A percentile compares a stretch with the other conserved stretches of the same genome.
Conservation (phyloP, 805 yeast species). For the Starmerella lactis-condensi region DNA sequence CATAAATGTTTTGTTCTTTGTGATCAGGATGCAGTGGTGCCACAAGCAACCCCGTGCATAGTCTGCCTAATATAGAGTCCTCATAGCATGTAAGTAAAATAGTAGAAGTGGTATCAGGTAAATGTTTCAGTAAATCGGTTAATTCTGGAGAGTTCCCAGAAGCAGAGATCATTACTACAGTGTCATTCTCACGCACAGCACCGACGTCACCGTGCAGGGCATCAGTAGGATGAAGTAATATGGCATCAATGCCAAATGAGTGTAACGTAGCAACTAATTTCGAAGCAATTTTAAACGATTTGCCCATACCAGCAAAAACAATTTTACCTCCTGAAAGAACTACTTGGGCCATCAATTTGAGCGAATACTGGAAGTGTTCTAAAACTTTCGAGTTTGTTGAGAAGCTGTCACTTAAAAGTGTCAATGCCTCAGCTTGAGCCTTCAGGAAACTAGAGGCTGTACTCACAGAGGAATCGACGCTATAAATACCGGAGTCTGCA, state of each 20-base stretch:
- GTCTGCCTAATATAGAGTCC: conserved; percentile 35
- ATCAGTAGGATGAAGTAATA: conserved; percentile 60
- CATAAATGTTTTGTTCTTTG: conserved; percentile 48
- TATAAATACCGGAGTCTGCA: conserved; percentile 21
- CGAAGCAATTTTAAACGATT: conserved; percentile 58
- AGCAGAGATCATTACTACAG: conserved; percentile 51
- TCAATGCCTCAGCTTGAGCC: conserved; percentile 24
- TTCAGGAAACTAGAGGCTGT: conserved; percentile 22
- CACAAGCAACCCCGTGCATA: conserved; percentile 36
- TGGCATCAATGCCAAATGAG: conserved; percentile 54
- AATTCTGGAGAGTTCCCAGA: conserved; percentile 76
- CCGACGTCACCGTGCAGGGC: conserved; percentile 88
- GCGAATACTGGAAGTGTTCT: conserved; percentile 19
- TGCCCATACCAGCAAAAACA: conserved; percentile 69
- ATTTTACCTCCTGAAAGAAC: conserved; percentile 43
- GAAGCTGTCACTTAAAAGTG: conserved; percentile 19
- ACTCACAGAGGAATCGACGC: conserved; percentile 23
- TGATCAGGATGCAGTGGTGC: conserved; percentile 43
- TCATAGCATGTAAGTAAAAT: conserved; percentile 46
- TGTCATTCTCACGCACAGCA: conserved; percentile 35
- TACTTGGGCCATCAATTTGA: conserved; percentile 24
- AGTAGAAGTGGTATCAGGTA: conserved; percentile 35
- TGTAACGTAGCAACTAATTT: conserved; percentile 69
- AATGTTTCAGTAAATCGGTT: conserved; percentile 35
- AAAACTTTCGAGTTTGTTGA: conserved; percentile 8